Evolutionary conservation across 208 protist genomes (phyloP), one percentile per base, ranked within the genome.

Genomic region (Herpetomonas muscarum): DNA sequence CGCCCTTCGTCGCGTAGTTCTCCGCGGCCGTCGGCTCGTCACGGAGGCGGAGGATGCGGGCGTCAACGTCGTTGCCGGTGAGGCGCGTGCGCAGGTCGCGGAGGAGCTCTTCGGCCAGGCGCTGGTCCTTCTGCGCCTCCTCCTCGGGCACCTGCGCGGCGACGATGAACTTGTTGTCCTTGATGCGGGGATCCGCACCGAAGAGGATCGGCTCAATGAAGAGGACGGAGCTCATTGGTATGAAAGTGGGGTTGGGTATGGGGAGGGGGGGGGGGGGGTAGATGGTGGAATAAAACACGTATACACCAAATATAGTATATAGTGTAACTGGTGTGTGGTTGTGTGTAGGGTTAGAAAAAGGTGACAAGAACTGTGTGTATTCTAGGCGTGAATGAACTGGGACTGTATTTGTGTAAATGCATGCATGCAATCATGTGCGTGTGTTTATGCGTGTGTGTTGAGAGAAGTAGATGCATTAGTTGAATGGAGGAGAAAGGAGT

Each of bases 141-240:
- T 42, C 60, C 2, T 58, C 52, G 49, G 31, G 72, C 34, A 81
- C 68, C 22, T 64, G 47, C 61, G 59, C 58, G 12, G 53, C 3
- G 4, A 64, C 41, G 48, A 71, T 70, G 47, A 81, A 80, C 29
- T 59, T 34, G 58, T 81, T 81, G 58, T 81, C 74, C 50, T 54
- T 61, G 62, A 79, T 79, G 51, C 61, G 65, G 21, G 37, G 36
- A 44, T 79, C 58, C 17, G 67, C 59, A 39, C 74, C 74, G 49
- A 81, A 81, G 29, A 36, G 13, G 25, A 81, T 52, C 9, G 69
- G 69, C 63, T 81, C 53, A 46, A 70, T 42, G 22, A 81, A 48
- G 19, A 81, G 65, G n/a, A 76, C 68, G 30, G 64, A 81, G 62
- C 69, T 76, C 74, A 81, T 81, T 30, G n/a, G n/a, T n/a, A n/a